phyloP scores from a whole-genome alignment of 2,329 filamentous ascomycete species.

The Aspergillus udagawae region DNA sequence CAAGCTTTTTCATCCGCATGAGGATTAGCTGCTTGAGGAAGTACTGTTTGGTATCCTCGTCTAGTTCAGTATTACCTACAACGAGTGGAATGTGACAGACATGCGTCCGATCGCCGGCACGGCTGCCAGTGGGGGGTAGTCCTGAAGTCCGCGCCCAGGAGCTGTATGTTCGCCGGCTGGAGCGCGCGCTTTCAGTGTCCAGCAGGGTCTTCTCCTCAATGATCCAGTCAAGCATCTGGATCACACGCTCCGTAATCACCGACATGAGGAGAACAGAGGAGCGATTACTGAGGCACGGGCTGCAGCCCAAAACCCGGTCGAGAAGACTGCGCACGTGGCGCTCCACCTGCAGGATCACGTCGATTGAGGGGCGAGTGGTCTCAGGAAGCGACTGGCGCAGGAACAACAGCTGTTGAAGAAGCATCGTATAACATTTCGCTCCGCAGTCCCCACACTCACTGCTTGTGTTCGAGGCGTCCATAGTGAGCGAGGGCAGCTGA shows the following conservation, averaged over 20 bases:
- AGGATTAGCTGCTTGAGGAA: constrained; percentile 5
- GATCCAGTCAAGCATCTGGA: constrained; percentile 8
- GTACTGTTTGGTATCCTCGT: constrained; percentile 5
- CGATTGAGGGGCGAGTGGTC: constrained; percentile 1
- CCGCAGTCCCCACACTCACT: constrained; percentile 2
- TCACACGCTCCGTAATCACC: constrained; percentile 4
- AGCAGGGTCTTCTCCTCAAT: constrained; percentile 6
- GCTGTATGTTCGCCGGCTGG: not conserved
- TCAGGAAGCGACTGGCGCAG: constrained; percentile 5
- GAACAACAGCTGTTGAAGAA: constrained; percentile 4
- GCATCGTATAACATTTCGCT: constrained; percentile 3
- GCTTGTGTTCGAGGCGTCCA: constrained; percentile 3
- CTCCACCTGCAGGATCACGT: constrained; percentile 3
- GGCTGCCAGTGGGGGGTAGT: not conserved
- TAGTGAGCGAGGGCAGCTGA: not conserved
- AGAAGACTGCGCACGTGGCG: constrained; percentile 1
- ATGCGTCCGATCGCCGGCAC: not conserved
- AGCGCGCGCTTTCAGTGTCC: constrained; percentile 2
- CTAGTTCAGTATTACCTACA: not conserved
- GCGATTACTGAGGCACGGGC: constrained; percentile 2
- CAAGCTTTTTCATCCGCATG: constrained; percentile 5
- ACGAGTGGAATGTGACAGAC: constrained; percentile 1
- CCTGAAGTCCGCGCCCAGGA: not conserved
- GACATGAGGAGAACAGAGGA: constrained; percentile 4
- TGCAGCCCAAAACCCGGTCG: constrained; percentile 1